Evolutionary conservation across 768 basidiomycete species (phyloP).

Genomic region (Psilocybe cyanescens): DNA sequence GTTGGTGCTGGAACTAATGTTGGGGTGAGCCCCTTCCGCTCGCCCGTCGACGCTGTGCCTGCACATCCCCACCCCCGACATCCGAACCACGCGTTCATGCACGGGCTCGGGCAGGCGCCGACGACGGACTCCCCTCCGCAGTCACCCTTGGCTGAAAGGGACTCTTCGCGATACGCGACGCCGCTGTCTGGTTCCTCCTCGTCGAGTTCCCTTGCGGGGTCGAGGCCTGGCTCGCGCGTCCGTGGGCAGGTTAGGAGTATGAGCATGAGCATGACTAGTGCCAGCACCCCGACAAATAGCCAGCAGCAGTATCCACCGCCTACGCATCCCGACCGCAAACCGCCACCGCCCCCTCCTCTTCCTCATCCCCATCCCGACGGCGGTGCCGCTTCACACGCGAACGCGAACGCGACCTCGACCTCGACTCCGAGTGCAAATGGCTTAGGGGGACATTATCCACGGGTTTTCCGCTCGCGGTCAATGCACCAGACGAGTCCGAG

Average conservation of each 20-base stretch:
- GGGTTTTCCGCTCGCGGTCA: slow-evolving; percentile 58
- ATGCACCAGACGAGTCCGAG: slow-evolving; percentile 48
- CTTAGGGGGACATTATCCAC: slow-evolving; percentile 21
- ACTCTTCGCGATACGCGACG: slow-evolving; percentile 21
- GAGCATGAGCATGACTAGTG: background rate
- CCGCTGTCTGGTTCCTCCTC: slow-evolving; percentile 23
- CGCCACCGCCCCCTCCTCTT: slow-evolving; percentile 7
- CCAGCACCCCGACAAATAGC: background rate
- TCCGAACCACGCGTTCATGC: too few species aligned
- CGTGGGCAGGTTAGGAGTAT: background rate
- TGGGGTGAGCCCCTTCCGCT: slow-evolving; percentile 19
- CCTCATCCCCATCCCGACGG: too few species aligned
- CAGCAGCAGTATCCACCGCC: slow-evolving; percentile 37
- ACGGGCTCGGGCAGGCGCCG: too few species aligned
- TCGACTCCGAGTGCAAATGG: slow-evolving; percentile 12
- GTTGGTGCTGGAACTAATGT: too few species aligned
- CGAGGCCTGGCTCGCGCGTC: background rate
- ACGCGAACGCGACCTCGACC: background rate
- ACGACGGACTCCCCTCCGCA: too few species aligned
- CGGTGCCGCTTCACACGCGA: background rate
- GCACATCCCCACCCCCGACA: background rate
- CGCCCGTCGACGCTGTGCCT: slow-evolving; percentile 17
- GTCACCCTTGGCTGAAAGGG: too few species aligned
- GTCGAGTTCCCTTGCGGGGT: background rate
- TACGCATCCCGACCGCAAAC: slow-evolving; percentile 58